These are phyloP conservation scores for Hydrangea macrophylla DNA, from an alignment of 148 eudicot genomes.

Conservation along the genomic window DNA sequence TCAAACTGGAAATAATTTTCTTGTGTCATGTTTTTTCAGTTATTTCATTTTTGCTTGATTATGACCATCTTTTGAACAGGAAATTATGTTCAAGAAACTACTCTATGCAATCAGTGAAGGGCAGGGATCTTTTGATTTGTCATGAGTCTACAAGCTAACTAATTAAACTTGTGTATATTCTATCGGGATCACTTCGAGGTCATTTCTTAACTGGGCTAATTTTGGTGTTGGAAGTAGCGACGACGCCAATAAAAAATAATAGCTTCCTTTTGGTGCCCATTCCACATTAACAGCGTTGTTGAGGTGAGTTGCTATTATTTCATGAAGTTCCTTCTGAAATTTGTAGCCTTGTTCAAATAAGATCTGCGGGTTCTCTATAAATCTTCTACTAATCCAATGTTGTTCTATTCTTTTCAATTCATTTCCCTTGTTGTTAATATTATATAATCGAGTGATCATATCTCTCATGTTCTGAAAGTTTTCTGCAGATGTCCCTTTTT, in stretches of 20 bases:
- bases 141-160: constrained; percentile 28
- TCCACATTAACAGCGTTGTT: not conserved
- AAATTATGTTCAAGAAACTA: constrained; percentile 71
- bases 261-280: constrained; percentile 12
- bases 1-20: not conserved
- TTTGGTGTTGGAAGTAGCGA: constrained; percentile 15
- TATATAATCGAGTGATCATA: not conserved
- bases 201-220: constrained; percentile 19
- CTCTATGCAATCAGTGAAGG: constrained; percentile 81
- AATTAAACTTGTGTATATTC: constrained; percentile 11
- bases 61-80: constrained; percentile 35
- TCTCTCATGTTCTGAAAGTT: not conserved
- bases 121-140: constrained; percentile 86
- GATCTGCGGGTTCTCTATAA: not conserved
- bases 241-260: not conserved
- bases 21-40: not conserved
- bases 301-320: constrained; percentile 10
- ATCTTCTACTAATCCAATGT: not conserved
- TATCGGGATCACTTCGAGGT: constrained; percentile 7
- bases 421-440: not conserved
- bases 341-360: not conserved
- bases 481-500: not conserved
- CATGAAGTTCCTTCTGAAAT: not conserved
- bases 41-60: constrained; percentile 15
- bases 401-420: not conserved